Base-by-base conservation (phyloP, 2,329 filamentous ascomycete genomes). In the Colletotrichum eleusines region DNA sequence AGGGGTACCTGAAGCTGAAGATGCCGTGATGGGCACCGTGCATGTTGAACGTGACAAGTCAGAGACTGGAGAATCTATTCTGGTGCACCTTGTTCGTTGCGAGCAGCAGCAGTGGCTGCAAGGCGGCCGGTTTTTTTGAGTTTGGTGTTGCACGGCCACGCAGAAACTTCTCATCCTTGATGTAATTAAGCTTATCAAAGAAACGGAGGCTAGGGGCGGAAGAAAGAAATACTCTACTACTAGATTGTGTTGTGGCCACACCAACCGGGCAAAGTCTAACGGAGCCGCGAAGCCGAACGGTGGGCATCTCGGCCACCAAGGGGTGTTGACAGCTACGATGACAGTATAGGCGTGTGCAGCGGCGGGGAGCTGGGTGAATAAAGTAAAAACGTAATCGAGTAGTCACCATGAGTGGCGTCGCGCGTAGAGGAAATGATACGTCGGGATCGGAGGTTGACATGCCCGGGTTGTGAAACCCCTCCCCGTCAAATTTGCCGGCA, bases 1-100 rank as follows among this genome's bases (percentile, higher is more conserved):
- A 54, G 5, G 23, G 66, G 2, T 69, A 66, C 26, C n/a, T 59
- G 31, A 59, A 40, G 35, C n/a, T 69, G 23, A 69, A 69, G 18
- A 69, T 69, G 66, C 66, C 66, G 14, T 69, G 18, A 42, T 40
- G 1, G 14, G n/a, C n/a, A n/a, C n/a, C n/a, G n/a, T n/a, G n/a
- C n/a, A n/a, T n/a, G n/a, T n/a, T n/a, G n/a, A n/a, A n/a, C n/a
- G n/a, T n/a, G n/a, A n/a, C n/a, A n/a, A n/a, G n/a, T n/a, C n/a
- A n/a, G n/a, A n/a, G n/a, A 44, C 20, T n/a, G 8, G 42, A 9
- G 20, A n/a, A 16, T 44, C 20, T 44, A 20, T 44, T 11, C 20
- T n/a, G 20, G 42, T 44, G 20, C 40, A 9, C 20, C 40, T 20
- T 8, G 7, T 42, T 20, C 6, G 14, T 42, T 20, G 18, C 12